Evolutionary conservation across 495 filamentous ascomycete species (phyloP), one percentile per base, ranked within the genome.

Genomic region (Daldinia childiae): DNA sequence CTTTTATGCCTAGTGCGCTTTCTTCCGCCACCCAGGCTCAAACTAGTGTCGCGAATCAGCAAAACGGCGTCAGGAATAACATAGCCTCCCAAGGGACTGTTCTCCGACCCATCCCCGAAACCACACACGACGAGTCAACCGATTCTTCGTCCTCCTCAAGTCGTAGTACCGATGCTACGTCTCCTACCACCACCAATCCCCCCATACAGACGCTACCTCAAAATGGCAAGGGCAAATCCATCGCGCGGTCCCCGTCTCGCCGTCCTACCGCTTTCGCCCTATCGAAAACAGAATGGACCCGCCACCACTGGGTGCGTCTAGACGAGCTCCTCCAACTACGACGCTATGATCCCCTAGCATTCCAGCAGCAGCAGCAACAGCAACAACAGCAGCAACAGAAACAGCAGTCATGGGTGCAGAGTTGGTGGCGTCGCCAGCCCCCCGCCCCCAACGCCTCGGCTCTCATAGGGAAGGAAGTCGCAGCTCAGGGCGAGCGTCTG

Each of bases 1-100:
- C 83, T 60, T 86, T 86, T 60, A 79, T 79, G 6, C 77, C 79
- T 57, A 81, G 73, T 59, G 76, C 73, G 6, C 72, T 81, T 14
- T 81, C 80, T 12, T 81, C 82, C 12, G 38, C 69, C 2, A 66
- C 73, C 0, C 79, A 82, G 71, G 76, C 76, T 0, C 71, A 79
- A 24, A 60, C 59, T 4, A 74, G 74, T 8, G 74, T 71, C 17
- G 76, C 72, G 36, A 69, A 74, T 5, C 74, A 73, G 5, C 43
- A 51, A 9, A 58, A 32, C n/a, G 55, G 39, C 34, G 62, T 48
- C 27, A 74, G 30, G 41, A 43, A 38, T 58, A 59, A 66, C 4
- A 21, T 26, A 0, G 4, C 48, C 11, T 45, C 34, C 29, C 70
- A 74, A 29, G 65, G 56, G 17, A 63, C 70, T 1, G 24, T 59